These are phyloP conservation scores for Trifolium pratense DNA, from an alignment of 306 rosid genomes.

Conservation along the genomic window DNA sequence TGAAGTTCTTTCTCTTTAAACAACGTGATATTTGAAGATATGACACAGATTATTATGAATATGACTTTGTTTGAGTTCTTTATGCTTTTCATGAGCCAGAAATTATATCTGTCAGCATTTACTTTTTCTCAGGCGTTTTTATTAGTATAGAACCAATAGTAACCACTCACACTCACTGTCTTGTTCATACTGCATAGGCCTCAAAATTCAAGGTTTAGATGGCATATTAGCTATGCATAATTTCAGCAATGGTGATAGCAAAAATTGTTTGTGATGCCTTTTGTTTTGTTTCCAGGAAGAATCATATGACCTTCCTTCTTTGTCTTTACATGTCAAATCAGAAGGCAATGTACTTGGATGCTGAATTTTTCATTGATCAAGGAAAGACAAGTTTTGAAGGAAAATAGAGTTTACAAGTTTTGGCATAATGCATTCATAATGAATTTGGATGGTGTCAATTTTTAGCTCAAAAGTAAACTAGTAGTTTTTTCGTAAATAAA, in stretches of 20 bases:
- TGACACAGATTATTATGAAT: not conserved
- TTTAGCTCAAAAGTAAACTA: not conserved
- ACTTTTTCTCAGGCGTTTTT: not conserved
- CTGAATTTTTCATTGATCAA: not conserved
- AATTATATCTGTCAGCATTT: slow-evolving; percentile 4
- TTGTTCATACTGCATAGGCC: not conserved
- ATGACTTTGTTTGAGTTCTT: slow-evolving; percentile 1
- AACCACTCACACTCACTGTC: not conserved
- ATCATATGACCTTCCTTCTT: slow-evolving; percentile 40
- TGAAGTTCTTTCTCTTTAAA: not conserved
- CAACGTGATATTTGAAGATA: not conserved
- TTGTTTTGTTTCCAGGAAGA: slow-evolving; percentile 29
- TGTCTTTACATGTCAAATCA: slow-evolving; percentile 29
- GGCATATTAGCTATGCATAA: slow-evolving; percentile 11
- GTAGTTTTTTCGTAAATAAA: too few relatives aligned
- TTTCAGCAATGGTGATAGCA: not conserved
- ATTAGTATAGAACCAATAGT: not conserved
- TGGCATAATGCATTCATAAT: not conserved
- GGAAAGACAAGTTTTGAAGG: not conserved
- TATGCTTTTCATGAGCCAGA: slow-evolving; percentile 8
- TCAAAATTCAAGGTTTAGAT: not conserved
- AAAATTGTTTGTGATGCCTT: slow-evolving; percentile 10
- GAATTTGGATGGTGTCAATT: not conserved
- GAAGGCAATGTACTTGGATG: not conserved
- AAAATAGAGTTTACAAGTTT: slow-evolving; percentile 13